Evolutionary conservation across 805 yeast species (phyloP).

Genomic region (Ogataea ganodermae): DNA sequence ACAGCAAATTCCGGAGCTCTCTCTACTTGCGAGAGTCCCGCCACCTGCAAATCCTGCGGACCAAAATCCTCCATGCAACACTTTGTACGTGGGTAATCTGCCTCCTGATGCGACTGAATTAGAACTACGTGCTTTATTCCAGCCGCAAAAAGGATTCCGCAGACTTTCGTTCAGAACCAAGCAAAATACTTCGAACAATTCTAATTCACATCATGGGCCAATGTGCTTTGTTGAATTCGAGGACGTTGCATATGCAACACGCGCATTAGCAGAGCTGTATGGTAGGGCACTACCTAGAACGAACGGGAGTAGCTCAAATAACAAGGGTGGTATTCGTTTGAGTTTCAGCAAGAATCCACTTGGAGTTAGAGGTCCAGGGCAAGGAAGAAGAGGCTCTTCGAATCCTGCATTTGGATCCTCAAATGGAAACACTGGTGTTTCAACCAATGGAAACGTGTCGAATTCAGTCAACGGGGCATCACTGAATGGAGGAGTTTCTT

Average conservation of each 20-base stretch:
- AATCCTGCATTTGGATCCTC: constrained; percentile 21
- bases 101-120: constrained; percentile 97
- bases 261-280: constrained; percentile 90
- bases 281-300: constrained; percentile 89
- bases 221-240: constrained; percentile 99
- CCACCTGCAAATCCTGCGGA: constrained; percentile 98
- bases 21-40: constrained; percentile 75
- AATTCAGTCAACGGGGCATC: constrained; percentile 9
- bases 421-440: constrained; percentile 10
- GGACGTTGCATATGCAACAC: constrained; percentile 89
- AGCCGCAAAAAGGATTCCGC: constrained; percentile 90
- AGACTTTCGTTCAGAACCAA: constrained; percentile 89
- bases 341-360: constrained; percentile 95
- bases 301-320: constrained; percentile 42
- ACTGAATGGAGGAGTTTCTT: constrained; percentile 13
- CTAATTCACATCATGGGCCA: constrained; percentile 75
- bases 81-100: constrained; percentile 92
- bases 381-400: constrained; percentile 31
- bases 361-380: constrained; percentile 80
- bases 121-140: constrained; percentile 83
- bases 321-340: constrained; percentile 90
- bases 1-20: constrained; percentile 55
- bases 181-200: constrained; percentile 31
- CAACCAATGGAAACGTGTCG: constrained; percentile 6
- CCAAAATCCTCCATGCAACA: constrained; percentile 98